phyloP scores from a whole-genome alignment of 768 basidiomycete genomes.

The Kwoniella botswanensis region DNA sequence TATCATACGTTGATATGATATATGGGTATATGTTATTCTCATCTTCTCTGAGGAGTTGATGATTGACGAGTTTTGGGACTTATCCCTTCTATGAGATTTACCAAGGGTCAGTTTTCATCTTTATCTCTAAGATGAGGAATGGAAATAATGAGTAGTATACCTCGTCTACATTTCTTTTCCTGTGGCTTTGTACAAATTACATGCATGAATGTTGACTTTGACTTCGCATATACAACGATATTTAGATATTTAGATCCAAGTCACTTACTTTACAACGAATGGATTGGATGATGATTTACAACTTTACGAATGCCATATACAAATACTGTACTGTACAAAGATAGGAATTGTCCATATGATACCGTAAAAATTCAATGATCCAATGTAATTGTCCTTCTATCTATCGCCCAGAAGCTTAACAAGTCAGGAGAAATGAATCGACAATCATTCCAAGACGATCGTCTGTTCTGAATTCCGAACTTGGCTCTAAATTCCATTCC shows the following conservation, averaged over 20 bases:
- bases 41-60: neutral
- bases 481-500: neutral
- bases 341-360: neutral
- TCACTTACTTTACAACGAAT: too few relatives aligned
- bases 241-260: neutral
- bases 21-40: too few relatives aligned
- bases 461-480: too few relatives aligned
- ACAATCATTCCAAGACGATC: too few relatives aligned
- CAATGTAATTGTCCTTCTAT: neutral
- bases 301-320: neutral
- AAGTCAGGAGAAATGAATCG: too few relatives aligned
- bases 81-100: slow-evolving; percentile 3
- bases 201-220: neutral
- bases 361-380: too few relatives aligned
- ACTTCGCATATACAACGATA: neutral
- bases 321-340: too few relatives aligned
- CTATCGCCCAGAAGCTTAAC: too few relatives aligned
- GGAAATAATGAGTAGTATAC: slow-evolving; percentile 12
- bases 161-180: slow-evolving; percentile 11
- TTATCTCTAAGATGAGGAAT: too few relatives aligned
- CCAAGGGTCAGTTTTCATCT: neutral
- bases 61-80: slow-evolving; percentile 8
- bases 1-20: neutral
- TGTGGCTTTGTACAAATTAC: neutral
- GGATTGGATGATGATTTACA: neutral